These are phyloP conservation scores for Brassica incana DNA, from an alignment of 345 rosid genomes.

Conservation along the genomic window DNA sequence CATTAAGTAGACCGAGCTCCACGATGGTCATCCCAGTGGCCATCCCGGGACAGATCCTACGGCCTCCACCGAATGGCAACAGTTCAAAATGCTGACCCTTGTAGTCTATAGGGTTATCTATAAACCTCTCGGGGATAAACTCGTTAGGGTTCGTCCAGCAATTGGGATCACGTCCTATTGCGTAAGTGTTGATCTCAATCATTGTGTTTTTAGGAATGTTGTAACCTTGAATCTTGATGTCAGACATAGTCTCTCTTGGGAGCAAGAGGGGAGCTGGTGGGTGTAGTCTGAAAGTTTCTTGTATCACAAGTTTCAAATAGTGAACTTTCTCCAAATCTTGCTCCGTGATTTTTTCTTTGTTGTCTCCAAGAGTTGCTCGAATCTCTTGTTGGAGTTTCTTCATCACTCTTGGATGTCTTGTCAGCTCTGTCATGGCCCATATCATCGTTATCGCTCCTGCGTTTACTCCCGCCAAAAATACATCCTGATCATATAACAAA, in stretches of 20 bases:
- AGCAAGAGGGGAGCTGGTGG: conserved; percentile 50
- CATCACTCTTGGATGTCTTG: conserved; percentile 48
- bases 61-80: conserved; percentile 55
- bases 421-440: conserved; percentile 68
- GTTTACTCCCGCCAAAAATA: conserved; percentile 54
- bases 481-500: conserved; percentile 36
- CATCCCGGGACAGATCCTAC: conserved; percentile 54
- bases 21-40: conserved; percentile 36
- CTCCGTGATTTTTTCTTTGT: conserved; percentile 33
- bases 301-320: conserved; percentile 45
- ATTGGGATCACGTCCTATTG: conserved; percentile 48
- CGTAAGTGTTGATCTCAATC: conserved; percentile 49
- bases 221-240: conserved; percentile 39
- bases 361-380: conserved; percentile 39
- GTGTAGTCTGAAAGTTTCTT: conserved; percentile 56
- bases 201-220: conserved; percentile 36
- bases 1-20: conserved; percentile 41
- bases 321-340: conserved; percentile 40
- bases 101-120: conserved; percentile 39
- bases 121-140: conserved; percentile 50
- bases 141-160: conserved; percentile 45
- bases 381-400: conserved; percentile 55
- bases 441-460: conserved; percentile 42
- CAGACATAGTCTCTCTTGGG: conserved; percentile 43
- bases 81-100: conserved; percentile 50